Evolutionary conservation across 495 filamentous ascomycete species (phyloP).

Genomic region (Apiosordaria backusii): DNA sequence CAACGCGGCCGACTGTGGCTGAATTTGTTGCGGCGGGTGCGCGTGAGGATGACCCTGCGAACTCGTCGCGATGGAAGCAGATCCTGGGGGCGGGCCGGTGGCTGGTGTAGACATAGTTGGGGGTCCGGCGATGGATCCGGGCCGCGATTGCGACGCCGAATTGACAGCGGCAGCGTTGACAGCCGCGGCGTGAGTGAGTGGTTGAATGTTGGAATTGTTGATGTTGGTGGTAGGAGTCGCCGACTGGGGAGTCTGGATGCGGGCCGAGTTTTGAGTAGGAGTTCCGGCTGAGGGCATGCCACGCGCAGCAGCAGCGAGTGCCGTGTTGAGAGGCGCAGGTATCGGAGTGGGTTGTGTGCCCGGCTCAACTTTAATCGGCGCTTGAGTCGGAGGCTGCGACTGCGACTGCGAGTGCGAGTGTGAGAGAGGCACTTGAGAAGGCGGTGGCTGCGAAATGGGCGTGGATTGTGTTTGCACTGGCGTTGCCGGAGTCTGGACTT

Average conservation of each 20-base stretch:
- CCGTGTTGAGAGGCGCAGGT: slow-evolving; percentile 45
- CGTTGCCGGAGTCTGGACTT: slow-evolving; percentile 26
- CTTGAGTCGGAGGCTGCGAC: slow-evolving; percentile 28
- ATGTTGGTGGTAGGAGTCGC: slow-evolving; percentile 41
- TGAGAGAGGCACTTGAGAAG: slow-evolving; percentile 9
- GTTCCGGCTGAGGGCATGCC: slow-evolving; percentile 40
- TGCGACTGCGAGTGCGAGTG: slow-evolving; percentile 31
- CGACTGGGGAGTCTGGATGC: slow-evolving; percentile 46
- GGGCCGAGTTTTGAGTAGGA: slow-evolving; percentile 42
- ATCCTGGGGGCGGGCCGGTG: slow-evolving; percentile 29
- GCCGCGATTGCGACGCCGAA: slow-evolving; percentile 38
- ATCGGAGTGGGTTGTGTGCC: slow-evolving; percentile 33
- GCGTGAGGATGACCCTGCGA: slow-evolving; percentile 53
- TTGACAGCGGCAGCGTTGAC: slow-evolving; percentile 31
- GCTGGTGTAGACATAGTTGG: slow-evolving; percentile 5
- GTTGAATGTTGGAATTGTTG: slow-evolving; percentile 40
- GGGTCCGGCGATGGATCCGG: slow-evolving; percentile 30
- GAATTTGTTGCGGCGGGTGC: slow-evolving; percentile 39
- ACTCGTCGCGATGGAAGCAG: slow-evolving; percentile 29
- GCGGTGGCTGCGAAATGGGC: slow-evolving; percentile 17
- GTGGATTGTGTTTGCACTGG: slow-evolving; percentile 24
- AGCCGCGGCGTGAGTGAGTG: slow-evolving; percentile 46
- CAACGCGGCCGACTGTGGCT: slow-evolving; percentile 13
- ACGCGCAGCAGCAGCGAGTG: slow-evolving; percentile 41
- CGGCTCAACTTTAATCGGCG: slow-evolving; percentile 41